Evolutionary conservation across 2,329 filamentous ascomycete genomes (phyloP).

Genomic region (Fusarium nanum): DNA sequence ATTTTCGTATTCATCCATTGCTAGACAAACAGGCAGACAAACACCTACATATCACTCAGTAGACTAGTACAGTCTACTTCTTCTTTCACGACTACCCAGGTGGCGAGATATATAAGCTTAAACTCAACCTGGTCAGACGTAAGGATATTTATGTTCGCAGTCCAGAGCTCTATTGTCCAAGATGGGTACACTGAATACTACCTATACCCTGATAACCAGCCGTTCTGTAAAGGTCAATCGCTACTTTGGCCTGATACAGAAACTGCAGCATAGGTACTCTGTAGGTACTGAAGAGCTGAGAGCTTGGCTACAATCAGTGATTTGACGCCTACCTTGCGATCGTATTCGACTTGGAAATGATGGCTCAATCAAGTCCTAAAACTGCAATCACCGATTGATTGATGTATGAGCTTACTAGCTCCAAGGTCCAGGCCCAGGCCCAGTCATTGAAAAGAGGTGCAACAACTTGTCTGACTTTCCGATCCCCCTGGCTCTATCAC

Average conservation of each 20-base stretch:
- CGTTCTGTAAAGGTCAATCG: not conserved
- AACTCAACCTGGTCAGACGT: not conserved
- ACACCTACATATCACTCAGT: not conserved
- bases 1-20: not conserved
- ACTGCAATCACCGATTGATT: slow-evolving; percentile 34
- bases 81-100: not conserved
- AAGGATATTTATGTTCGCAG: not conserved
- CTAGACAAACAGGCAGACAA: not conserved
- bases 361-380: slow-evolving; percentile 18
- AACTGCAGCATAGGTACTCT: not conserved
- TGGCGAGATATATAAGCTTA: not conserved
- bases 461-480: slow-evolving; percentile 24
- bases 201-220: not conserved
- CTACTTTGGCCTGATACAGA: not conserved
- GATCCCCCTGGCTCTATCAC: slow-evolving; percentile 26
- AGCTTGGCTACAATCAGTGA: not conserved
- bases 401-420: slow-evolving; percentile 20
- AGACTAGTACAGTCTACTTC: not conserved
- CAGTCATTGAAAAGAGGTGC: not conserved
- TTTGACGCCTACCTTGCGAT: slow-evolving; percentile 9
- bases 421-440: slow-evolving; percentile 22
- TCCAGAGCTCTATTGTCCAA: not conserved
- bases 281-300: not conserved
- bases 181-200: not conserved
- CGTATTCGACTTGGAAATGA: slow-evolving; percentile 7